These are phyloP conservation scores for Quercus aquifolioides DNA, from an alignment of 306 rosid species.

Conservation along the genomic window DNA sequence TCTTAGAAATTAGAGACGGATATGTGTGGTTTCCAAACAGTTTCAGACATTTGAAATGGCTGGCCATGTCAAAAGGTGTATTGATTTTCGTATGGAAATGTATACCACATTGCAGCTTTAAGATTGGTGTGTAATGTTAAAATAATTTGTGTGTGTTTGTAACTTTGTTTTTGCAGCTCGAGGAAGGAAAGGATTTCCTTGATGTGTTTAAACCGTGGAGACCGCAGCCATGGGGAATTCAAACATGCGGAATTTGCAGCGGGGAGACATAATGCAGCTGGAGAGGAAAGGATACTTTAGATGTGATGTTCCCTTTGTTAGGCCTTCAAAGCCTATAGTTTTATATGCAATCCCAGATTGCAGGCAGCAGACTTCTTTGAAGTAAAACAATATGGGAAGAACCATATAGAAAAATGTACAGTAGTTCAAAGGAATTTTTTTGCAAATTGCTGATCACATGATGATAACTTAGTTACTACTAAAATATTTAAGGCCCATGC, in stretches of 20 bases:
- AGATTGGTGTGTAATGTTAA: conserved; percentile 1
- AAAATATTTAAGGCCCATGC: background rate
- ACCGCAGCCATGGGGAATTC: conserved; percentile 70
- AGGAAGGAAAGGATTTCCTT: conserved; percentile 76
- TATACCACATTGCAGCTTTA: conserved; percentile 41
- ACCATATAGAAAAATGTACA: background rate
- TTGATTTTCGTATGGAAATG: background rate
- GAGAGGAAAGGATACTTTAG: too few species aligned
- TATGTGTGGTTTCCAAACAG: background rate
- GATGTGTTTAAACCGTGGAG: conserved; percentile 79
- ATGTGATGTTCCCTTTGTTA: too few species aligned
- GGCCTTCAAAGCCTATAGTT: too few species aligned
- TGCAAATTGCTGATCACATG: background rate
- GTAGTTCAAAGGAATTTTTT: background rate
- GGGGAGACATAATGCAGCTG: too few species aligned
- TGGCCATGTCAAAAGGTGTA: background rate
- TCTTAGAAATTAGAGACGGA: background rate
- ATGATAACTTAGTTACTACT: background rate
- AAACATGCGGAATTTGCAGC: too few species aligned
- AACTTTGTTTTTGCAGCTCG: conserved; percentile 58
- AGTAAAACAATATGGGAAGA: too few species aligned
- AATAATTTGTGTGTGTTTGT: background rate
- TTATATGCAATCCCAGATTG: conserved; percentile 36
- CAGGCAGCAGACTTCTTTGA: too few species aligned
- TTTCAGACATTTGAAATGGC: background rate